phyloP scores from a whole-genome alignment of 352 stramenopile genomes.

The Proteromonas lacertae region DNA sequence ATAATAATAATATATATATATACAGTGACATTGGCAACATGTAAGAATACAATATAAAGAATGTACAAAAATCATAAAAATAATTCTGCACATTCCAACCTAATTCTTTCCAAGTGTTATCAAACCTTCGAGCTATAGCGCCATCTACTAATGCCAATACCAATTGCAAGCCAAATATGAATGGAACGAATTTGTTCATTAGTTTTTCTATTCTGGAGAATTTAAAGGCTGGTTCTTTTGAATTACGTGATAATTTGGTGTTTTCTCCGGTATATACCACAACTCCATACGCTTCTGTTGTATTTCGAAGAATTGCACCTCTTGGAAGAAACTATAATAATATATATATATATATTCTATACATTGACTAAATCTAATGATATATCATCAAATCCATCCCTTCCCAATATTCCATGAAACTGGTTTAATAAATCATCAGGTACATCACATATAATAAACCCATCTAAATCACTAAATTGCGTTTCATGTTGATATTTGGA shows the following conservation, averaged over 20 bases:
- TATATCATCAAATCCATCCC: conserved; percentile 6
- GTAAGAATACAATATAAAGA: conserved; percentile 9
- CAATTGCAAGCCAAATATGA: not conserved
- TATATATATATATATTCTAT: too few relatives aligned
- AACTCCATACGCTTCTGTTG: conserved; percentile 52
- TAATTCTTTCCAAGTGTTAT: not conserved
- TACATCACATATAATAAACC: conserved; percentile 23
- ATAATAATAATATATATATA: conserved; percentile 80
- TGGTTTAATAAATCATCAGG: conserved; percentile 32
- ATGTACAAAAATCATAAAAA: too few relatives aligned
- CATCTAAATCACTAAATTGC: conserved; percentile 8
- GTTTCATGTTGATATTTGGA: conserved; percentile 1
- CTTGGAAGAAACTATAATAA: too few relatives aligned
- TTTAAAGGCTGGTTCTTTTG: conserved; percentile 7
- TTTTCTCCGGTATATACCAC: conserved; percentile 62
- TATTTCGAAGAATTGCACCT: conserved; percentile 61
- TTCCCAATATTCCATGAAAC: conserved; percentile 21
- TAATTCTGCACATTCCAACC: not conserved
- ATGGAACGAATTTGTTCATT: not conserved
- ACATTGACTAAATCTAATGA: conserved; percentile 37
- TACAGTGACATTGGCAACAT: conserved; percentile 91
- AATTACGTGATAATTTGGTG: conserved; percentile 38
- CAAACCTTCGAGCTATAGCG: too few relatives aligned
- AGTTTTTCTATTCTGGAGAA: too few relatives aligned
- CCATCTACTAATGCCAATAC: too few relatives aligned